Evolutionary conservation across 768 basidiomycete genomes (phyloP).

Genomic region (Coprinopsis sp.): DNA sequence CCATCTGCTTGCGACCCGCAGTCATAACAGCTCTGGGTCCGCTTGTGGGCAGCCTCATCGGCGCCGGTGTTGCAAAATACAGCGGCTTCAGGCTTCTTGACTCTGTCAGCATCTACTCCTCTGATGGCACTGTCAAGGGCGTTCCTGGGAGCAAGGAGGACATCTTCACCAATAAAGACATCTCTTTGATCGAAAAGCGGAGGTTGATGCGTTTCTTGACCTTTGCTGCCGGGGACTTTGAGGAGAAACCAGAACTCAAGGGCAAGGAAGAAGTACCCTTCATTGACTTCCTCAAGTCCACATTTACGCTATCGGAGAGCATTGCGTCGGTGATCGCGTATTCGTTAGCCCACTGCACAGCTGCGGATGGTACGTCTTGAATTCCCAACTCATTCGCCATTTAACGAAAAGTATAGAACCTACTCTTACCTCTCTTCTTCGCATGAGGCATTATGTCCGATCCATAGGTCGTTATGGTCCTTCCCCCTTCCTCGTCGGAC

Average conservation of each 20-base stretch:
- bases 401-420: conserved; percentile 43
- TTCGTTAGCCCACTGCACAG: conserved; percentile 69
- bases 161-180: conserved; percentile 79
- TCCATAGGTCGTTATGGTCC: conserved; percentile 82
- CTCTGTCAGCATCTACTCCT: conserved; percentile 55
- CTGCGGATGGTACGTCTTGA: conserved; percentile 46
- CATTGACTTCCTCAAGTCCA: conserved; percentile 53
- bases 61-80: conserved; percentile 84
- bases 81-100: conserved; percentile 87
- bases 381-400: background rate
- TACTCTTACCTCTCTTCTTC: conserved; percentile 58
- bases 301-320: conserved; percentile 58
- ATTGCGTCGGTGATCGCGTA: conserved; percentile 63
- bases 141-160: conserved; percentile 93
- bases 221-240: conserved; percentile 76
- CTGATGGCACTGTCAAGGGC: conserved; percentile 41
- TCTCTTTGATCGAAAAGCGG: conserved; percentile 80
- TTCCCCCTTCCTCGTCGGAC: conserved; percentile 84
- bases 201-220: conserved; percentile 88
- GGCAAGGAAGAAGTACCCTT: conserved; percentile 55
- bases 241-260: conserved; percentile 52
- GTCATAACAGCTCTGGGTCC: conserved; percentile 78
- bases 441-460: conserved; percentile 68
- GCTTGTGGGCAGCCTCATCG: conserved; percentile 71
- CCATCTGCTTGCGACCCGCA: conserved; percentile 79